phyloP scores from a whole-genome alignment of 805 yeast species.

The Starmerella kuoi region DNA sequence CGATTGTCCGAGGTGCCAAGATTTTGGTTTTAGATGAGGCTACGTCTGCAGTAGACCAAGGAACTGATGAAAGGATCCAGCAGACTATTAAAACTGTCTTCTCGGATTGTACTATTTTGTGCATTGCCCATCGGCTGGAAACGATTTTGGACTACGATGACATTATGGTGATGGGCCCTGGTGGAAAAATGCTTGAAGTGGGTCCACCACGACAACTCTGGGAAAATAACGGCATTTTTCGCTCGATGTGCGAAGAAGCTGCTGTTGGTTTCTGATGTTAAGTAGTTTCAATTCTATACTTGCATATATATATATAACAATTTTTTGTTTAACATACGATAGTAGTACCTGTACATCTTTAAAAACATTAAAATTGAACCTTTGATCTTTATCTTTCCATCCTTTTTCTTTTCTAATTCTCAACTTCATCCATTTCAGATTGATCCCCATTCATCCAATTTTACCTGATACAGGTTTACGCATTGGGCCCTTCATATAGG shows the following conservation, averaged over 20 bases:
- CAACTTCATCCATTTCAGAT: too few relatives aligned
- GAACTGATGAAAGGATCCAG: slow-evolving; percentile 56
- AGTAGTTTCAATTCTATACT: not conserved
- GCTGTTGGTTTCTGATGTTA: not conserved
- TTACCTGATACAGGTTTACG: too few relatives aligned
- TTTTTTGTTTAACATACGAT: too few relatives aligned
- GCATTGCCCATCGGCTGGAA: slow-evolving; percentile 58
- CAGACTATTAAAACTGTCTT: slow-evolving; percentile 45
- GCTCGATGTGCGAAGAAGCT: slow-evolving; percentile 13
- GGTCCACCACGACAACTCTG: slow-evolving; percentile 40
- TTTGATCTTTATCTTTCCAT: too few relatives aligned
- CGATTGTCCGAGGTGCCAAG: slow-evolving; percentile 48
- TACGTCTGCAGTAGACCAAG: slow-evolving; percentile 65
- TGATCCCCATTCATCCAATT: too few relatives aligned
- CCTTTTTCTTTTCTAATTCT: too few relatives aligned
- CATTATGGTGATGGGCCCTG: slow-evolving; percentile 43
- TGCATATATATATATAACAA: not conserved
- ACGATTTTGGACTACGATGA: slow-evolving; percentile 49
- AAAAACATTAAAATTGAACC: too few relatives aligned
- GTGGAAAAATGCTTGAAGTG: slow-evolving; percentile 44
- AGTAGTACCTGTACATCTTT: too few relatives aligned
- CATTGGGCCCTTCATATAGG: too few relatives aligned
- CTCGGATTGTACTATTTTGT: slow-evolving; percentile 47
- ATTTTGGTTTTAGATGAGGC: slow-evolving; percentile 63
- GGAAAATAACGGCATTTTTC: slow-evolving; percentile 8